phyloP scores from a whole-genome alignment of 1,139 yeast genomes.

The Hanseniaspora sp. region DNA sequence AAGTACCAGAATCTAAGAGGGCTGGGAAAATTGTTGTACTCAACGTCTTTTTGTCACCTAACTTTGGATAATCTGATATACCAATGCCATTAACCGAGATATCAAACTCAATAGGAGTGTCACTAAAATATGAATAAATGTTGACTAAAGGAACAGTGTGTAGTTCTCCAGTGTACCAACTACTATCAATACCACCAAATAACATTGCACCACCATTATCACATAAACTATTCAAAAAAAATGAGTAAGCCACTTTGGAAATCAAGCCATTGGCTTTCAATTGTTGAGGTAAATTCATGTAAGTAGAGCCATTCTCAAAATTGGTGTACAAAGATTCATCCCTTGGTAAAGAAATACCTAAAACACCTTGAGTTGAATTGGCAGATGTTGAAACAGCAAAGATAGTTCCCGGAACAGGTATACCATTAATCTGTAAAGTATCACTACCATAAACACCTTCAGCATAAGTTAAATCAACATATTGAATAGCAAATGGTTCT shows the following conservation, averaged over 20 bases:
- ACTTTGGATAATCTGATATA: conserved; percentile 25
- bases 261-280: conserved; percentile 47
- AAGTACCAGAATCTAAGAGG: conserved; percentile 18
- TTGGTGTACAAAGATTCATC: conserved; percentile 33
- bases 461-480: conserved; percentile 56
- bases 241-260: conserved; percentile 43
- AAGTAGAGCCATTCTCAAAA: conserved; percentile 20
- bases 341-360: conserved; percentile 52
- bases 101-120: conserved; percentile 33
- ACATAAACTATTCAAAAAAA: conserved; percentile 37
- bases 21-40: conserved; percentile 22
- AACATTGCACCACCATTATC: conserved; percentile 38
- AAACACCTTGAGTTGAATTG: conserved; percentile 46
- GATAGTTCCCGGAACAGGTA: conserved; percentile 31
- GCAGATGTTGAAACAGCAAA: conserved; percentile 53
- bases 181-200: conserved; percentile 49
- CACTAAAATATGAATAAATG: conserved; percentile 11
- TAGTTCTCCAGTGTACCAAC: conserved; percentile 34
- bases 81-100: conserved; percentile 35
- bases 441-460: conserved; percentile 59
- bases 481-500: conserved; percentile 41
- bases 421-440: conserved; percentile 35
- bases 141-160: conserved; percentile 37
- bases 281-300: conserved; percentile 48
- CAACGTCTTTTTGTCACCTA: conserved; percentile 22